Evolutionary conservation across 139 green algal species (phyloP), one percentile per base, ranked within the genome.

Genomic region (Auxenochlorella pyrenoidosa): DNA sequence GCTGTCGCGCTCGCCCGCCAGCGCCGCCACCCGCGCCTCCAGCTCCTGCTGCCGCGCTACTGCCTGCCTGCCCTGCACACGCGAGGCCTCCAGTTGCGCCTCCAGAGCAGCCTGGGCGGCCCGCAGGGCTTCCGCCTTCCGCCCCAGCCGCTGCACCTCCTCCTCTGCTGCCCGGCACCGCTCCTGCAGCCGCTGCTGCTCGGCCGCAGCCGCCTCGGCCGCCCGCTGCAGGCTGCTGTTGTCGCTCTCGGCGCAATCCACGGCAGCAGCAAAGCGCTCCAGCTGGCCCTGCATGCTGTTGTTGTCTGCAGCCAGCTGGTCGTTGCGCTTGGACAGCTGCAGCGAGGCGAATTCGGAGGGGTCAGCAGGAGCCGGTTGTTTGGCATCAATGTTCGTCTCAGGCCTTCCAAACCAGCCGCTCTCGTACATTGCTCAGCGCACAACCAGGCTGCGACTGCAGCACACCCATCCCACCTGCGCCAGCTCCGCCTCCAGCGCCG

Each of bases 161-260:
- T 5, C 82, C 66, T 79, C 82, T 40, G 65, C 66, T 41, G 40
- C 21, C 82, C 70, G 43, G 3, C 41, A 54, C 32, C 41, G 66
- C 34, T 71, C 43, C n/a, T 51, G 43, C 82, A 79, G 65, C 44
- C 28, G 66, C 19, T 36, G 30, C 82, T 86, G 82, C 66, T 86
- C 65, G 18, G n/a, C 34, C 19, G 36, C 60, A 0, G 72, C 36
- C 80, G 26, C 60, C 5, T 59, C 60, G 28, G 60, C 63, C 21
- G 63, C 38, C 30, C 32, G 19, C 41, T 63, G 80, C 60, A 59
- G 40, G 15, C 13, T 41, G 40, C 22, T 26, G 26, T 60, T 26
- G 60, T 65, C 63, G 60, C 40, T 60, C 63, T 85, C 60, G 24
- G 60, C 40, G 5, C 41, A 63, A 30, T 63, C 24, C 80, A 76